These are phyloP conservation scores for Tetracladium maxilliforme DNA, from an alignment of 2,329 filamentous ascomycete species.

Conservation along the genomic window DNA sequence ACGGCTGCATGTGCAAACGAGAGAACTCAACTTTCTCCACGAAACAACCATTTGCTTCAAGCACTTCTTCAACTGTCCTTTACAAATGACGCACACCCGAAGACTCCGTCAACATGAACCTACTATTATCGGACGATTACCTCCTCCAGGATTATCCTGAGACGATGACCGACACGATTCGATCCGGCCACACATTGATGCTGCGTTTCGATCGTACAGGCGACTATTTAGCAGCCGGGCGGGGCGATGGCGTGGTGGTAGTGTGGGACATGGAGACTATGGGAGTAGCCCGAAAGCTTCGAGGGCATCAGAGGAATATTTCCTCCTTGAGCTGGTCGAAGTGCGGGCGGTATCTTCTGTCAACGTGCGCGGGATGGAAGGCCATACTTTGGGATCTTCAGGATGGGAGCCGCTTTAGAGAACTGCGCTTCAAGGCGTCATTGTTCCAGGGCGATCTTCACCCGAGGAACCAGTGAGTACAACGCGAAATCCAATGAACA, in stretches of 20 bases:
- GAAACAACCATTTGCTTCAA: slow-evolving; percentile 3
- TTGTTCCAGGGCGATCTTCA: slow-evolving; percentile 95
- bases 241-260: slow-evolving; percentile 86
- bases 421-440: slow-evolving; percentile 80
- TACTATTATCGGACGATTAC: slow-evolving; percentile 46
- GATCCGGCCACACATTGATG: slow-evolving; percentile 51
- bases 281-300: slow-evolving; percentile 85
- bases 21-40: not conserved
- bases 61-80: slow-evolving; percentile 1
- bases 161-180: slow-evolving; percentile 73
- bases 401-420: slow-evolving; percentile 55
- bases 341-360: slow-evolving; percentile 81
- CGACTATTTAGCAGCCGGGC: slow-evolving; percentile 86
- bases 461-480: slow-evolving; percentile 66
- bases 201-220: slow-evolving; percentile 86
- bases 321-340: slow-evolving; percentile 92
- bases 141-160: slow-evolving; percentile 76
- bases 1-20: slow-evolving; percentile 1
- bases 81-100: no score
- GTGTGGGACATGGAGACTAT: slow-evolving; percentile 97
- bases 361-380: slow-evolving; percentile 91
- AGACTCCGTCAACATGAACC: slow-evolving; percentile 29
- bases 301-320: slow-evolving; percentile 85
- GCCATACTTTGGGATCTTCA: slow-evolving; percentile 88
- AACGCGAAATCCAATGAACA: not conserved